phyloP scores from a whole-genome alignment of 257 asterid species.

The Jacaranda mimosifolia region DNA sequence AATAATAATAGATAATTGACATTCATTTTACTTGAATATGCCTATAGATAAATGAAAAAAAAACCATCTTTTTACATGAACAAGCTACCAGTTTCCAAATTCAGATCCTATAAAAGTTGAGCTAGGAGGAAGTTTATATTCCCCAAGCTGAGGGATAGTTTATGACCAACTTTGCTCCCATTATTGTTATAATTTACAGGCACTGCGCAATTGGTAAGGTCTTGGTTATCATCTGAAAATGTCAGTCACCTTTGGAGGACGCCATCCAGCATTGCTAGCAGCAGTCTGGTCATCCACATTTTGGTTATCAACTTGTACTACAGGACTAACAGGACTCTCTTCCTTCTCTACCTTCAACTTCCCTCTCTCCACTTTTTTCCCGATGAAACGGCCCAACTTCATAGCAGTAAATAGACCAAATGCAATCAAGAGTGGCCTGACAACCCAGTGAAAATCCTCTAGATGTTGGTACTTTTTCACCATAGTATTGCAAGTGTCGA shows the following conservation, averaged over 20 bases:
- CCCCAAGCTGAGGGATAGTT: background rate
- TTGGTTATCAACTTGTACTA: conserved; percentile 44
- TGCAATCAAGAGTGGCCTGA: conserved; percentile 78
- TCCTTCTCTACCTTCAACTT: conserved; percentile 47
- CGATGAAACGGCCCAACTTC: conserved; percentile 73
- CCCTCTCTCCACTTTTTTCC: conserved; percentile 62
- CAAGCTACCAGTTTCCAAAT: conserved; percentile 19
- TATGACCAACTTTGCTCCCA: background rate
- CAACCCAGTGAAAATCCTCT: conserved; percentile 95
- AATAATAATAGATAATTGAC: background rate
- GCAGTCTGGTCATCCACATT: conserved; percentile 45
- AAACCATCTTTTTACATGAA: conserved; percentile 42
- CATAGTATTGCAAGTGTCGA: conserved; percentile 56
- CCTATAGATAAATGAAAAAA: background rate
- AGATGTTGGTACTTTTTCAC: conserved; percentile 82
- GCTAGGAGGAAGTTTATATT: background rate
- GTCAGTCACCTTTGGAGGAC: conserved; percentile 71
- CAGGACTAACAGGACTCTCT: conserved; percentile 20
- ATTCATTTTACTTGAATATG: background rate
- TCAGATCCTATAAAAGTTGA: background rate
- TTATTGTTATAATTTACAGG: conserved; percentile 1
- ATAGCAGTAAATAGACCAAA: conserved; percentile 77
- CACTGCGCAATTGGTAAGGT: background rate
- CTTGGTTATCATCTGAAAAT: conserved; percentile 54
- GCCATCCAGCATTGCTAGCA: conserved; percentile 57